Conservation (phyloP, 192 early-diverging fungal genomes). For the Coemansia sp. region DNA sequence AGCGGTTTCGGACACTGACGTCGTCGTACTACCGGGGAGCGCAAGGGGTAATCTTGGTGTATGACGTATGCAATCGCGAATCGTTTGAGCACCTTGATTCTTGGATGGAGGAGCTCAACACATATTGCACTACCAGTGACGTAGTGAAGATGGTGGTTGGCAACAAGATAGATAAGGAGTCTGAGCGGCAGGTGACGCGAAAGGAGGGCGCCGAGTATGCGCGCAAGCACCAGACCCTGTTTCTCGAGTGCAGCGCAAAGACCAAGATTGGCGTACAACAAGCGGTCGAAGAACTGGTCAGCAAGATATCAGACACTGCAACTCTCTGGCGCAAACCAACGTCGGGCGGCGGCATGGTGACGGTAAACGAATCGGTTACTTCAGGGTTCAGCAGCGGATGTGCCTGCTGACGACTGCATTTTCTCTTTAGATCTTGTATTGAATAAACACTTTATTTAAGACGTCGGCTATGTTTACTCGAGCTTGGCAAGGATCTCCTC, state of each 20-base stretch:
- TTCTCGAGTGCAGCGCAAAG: constrained; percentile 96
- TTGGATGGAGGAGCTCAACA: constrained; percentile 97
- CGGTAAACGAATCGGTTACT: constrained; percentile 44
- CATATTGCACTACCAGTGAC: constrained; percentile 81
- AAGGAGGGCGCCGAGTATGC: constrained; percentile 94
- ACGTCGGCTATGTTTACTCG: constrained; percentile 15
- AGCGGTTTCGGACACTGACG: constrained; percentile 96
- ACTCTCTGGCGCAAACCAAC: constrained; percentile 62
- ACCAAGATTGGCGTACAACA: constrained; percentile 89
- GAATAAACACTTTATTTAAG: neutral
- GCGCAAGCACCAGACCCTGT: constrained; percentile 83
- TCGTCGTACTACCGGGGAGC: constrained; percentile 97
- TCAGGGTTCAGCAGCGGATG: constrained; percentile 39
- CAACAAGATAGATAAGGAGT: constrained; percentile 96
- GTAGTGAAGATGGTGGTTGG: constrained; percentile 98
- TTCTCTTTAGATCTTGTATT: neutral
- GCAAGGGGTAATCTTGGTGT: constrained; percentile 97
- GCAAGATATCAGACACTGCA: constrained; percentile 77
- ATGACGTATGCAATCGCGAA: constrained; percentile 92
- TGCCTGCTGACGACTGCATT: constrained; percentile 22
- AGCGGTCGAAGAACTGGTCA: constrained; percentile 91
- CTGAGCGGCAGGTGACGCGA: constrained; percentile 63
- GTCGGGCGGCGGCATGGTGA: constrained; percentile 26
- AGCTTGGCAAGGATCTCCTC: constrained; percentile 95
- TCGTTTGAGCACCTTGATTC: constrained; percentile 88